A percentile compares a stretch with the other conserved stretches of the same genome.
Evolutionary conservation across 176 grass and related monocot genomes (phyloP).

Genomic region (Eleusine indica): DNA sequence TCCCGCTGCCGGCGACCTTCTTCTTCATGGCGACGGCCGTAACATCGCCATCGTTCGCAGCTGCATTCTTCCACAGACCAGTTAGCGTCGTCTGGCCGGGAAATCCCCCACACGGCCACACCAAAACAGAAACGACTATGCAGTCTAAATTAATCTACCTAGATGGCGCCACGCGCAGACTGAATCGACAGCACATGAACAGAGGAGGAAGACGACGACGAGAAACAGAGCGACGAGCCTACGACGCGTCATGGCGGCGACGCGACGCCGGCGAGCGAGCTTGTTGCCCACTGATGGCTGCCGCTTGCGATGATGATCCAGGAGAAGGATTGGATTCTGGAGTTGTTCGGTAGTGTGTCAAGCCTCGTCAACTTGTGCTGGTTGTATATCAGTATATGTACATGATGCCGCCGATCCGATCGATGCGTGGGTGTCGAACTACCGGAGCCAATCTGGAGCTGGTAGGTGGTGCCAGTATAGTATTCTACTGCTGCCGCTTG

Average conservation of each 20-base stretch:
- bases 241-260: not conserved
- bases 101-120: too few relatives aligned
- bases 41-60: not conserved
- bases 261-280: not conserved
- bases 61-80: not conserved
- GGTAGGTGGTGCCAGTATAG: not conserved
- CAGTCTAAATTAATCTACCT: not conserved
- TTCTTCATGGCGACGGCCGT: not conserved
- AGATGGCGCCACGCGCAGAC: constrained; percentile 9
- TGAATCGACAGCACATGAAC: not conserved
- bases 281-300: not conserved
- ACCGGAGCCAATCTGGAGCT: not conserved
- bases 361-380: not conserved
- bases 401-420: not conserved
- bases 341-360: not conserved
- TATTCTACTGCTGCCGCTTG: not conserved
- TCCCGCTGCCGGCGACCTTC: not conserved
- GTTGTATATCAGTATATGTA: not conserved
- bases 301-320: not conserved
- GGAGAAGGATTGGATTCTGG: not conserved
- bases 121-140: not conserved
- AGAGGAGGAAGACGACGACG: not conserved
- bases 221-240: not conserved
- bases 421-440: not conserved
- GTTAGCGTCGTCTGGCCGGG: not conserved